phyloP scores from a whole-genome alignment of 441 rosid species.

The Populus hybrid region DNA sequence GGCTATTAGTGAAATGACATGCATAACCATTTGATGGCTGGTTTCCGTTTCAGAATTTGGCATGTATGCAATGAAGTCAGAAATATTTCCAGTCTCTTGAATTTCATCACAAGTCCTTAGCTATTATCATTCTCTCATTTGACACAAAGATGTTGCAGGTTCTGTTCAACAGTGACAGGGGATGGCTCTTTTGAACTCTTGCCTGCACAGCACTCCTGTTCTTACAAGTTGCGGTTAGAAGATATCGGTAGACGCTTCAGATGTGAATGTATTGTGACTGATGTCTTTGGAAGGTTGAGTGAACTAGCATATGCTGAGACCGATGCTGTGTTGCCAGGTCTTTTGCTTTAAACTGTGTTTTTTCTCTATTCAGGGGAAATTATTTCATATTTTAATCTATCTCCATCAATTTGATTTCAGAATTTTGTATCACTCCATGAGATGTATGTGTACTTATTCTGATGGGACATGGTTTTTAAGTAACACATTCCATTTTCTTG shows the following conservation, averaged over 20 bases:
- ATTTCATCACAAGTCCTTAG: neutral
- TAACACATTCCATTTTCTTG: neutral
- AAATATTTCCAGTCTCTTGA: neutral
- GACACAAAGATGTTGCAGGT: slow-evolving; percentile 53
- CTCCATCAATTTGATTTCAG: neutral
- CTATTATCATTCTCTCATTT: slow-evolving; percentile 8
- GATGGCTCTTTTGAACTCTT: slow-evolving; percentile 62
- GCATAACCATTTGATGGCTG: neutral
- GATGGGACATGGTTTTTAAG: neutral
- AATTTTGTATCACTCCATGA: neutral
- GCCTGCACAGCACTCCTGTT: slow-evolving; percentile 64
- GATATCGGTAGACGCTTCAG: slow-evolving; percentile 80
- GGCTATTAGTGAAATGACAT: neutral
- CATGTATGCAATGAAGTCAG: neutral
- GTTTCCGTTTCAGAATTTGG: slow-evolving; percentile 5
- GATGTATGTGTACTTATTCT: too few relatives aligned
- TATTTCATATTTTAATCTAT: neutral
- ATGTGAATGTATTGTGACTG: slow-evolving; percentile 93
- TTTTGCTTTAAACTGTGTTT: neutral
- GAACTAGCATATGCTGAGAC: slow-evolving; percentile 78
- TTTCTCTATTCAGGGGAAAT: neutral
- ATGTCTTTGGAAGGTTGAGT: slow-evolving; percentile 94
- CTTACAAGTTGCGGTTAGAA: slow-evolving; percentile 74
- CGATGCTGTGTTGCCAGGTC: slow-evolving; percentile 76
- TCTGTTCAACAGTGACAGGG: slow-evolving; percentile 51